A percentile compares a stretch with the other conserved stretches of the same genome.
Conservation (phyloP, 2,329 filamentous ascomycete species). For the Aspergillus glaucus region DNA sequence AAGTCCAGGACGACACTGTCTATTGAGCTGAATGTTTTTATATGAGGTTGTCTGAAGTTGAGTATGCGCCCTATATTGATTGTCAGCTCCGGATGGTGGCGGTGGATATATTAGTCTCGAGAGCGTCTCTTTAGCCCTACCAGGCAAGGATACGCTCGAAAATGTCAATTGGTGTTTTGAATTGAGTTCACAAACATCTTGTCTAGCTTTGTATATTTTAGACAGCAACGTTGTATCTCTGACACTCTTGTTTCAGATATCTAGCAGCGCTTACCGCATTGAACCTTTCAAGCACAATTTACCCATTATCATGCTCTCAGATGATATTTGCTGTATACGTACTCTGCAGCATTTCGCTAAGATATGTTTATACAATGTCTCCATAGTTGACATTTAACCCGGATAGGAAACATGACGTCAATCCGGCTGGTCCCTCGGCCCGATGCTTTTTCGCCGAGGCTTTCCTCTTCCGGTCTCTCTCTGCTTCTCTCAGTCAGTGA, state of each 20-base stretch:
- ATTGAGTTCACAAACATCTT: neutral
- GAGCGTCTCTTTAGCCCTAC: neutral
- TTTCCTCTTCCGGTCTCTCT: slow-evolving; percentile 1
- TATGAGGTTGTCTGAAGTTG: neutral
- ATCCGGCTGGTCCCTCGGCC: neutral
- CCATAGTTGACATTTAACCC: no score
- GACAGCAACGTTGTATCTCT: neutral
- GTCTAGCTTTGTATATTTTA: neutral
- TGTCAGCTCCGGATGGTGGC: neutral
- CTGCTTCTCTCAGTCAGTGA: neutral
- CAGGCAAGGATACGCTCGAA: neutral
- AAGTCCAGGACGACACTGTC: neutral
- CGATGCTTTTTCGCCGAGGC: slow-evolving; percentile 1
- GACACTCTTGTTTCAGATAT: neutral
- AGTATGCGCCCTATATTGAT: neutral
- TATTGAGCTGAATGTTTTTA: neutral
- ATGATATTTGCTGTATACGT: no score
- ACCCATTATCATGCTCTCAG: no score
- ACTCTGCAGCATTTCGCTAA: no score
- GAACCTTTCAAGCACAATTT: neutral
- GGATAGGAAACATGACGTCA: neutral
- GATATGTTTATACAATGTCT: no score
- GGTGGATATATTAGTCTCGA: neutral
- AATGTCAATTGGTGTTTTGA: neutral
- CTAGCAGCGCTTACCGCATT: neutral